Base-by-base conservation (phyloP, 805 yeast species). In the Grigorovia humatica region DNA sequence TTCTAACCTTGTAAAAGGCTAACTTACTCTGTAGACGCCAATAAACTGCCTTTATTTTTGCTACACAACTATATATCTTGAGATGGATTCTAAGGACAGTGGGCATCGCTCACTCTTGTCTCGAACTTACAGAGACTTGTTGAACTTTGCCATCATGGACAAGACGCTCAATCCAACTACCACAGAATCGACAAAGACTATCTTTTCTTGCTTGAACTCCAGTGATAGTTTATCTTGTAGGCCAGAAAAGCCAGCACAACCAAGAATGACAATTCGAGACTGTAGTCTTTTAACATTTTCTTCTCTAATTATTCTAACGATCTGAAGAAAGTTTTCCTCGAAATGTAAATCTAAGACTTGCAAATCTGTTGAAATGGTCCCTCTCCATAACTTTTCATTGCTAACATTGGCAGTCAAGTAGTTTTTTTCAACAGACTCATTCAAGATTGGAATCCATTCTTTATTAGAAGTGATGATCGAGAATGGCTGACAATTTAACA, bases 171-270 rank as follows among this genome's bases (percentile, higher is more conserved):
- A 48, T 4, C 55, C 58, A 11, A 55, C 23, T 19, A 48, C 38
- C 6, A 57, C 46, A 7, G 59, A 50, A 30, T 57, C 59, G 13
- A 57, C 32, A 20, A 57, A 57, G 13, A 53, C 15, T 12, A 49
- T 49, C 6, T 40, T 42, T 9, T 48, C 20, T 11, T 32, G 44
- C 11, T 45, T 46, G 42, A 57, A 54, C 17, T 29, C 48, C 5
- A 46, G 15, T n/a, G 46, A 18, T 19, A 57, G 46, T 19, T 44
- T 47, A 43, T 43, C 44, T 41, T 57, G 51, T 47, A 61, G 43
- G 1, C 64, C 61, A 13, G 63, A 57, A 49, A 60, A 61, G n/a
- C 65, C 65, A 15, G 65, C 65, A 44, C 65, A 61, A 9, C 65
- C 65, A 2, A 61, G 55, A 23, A 61, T 57, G 17, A 61, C 57